Conservation (phyloP, 2,329 filamentous ascomycete genomes). For the Ploettnerulaceae sp. region DNA sequence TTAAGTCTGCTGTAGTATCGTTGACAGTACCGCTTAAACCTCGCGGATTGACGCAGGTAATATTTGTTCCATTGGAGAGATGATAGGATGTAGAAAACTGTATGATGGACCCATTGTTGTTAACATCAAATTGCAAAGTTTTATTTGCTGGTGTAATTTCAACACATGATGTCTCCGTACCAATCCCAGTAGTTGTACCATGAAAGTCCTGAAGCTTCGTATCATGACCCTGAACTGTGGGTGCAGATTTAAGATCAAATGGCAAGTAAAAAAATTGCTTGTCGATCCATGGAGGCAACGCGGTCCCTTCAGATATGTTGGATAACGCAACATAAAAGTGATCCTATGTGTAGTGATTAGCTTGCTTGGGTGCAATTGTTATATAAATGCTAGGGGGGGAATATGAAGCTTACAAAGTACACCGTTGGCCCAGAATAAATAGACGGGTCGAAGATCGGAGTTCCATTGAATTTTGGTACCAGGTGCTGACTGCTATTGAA, state of each 20-base stretch:
- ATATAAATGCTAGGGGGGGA: background rate
- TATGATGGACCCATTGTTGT: background rate
- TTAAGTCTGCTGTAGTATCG: background rate
- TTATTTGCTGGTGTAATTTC: constrained; percentile 17
- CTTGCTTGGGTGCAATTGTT: background rate
- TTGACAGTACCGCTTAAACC: background rate
- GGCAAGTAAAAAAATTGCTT: constrained; percentile 44
- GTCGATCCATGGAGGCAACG: constrained; percentile 48
- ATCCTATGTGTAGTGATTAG: constrained; percentile 32
- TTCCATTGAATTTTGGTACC: constrained; percentile 14
- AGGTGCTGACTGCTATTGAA: constrained; percentile 4
- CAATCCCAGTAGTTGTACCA: constrained; percentile 33
- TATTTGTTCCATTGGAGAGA: constrained; percentile 10
- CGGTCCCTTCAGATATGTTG: constrained; percentile 41
- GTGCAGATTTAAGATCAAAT: constrained; percentile 26
- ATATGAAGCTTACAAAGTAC: too few relatives aligned
- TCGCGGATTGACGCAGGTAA: constrained; percentile 8
- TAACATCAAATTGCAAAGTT: background rate
- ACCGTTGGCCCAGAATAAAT: too few relatives aligned
- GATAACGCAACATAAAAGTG: constrained; percentile 42
- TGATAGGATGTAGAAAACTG: constrained; percentile 4
- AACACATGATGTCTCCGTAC: constrained; percentile 35
- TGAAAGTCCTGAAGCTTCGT: constrained; percentile 16
- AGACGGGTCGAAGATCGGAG: background rate
- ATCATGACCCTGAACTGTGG: background rate